Conservation (phyloP, 1,284 basidiomycete genomes). For the Cystobasidium slooffiae region DNA sequence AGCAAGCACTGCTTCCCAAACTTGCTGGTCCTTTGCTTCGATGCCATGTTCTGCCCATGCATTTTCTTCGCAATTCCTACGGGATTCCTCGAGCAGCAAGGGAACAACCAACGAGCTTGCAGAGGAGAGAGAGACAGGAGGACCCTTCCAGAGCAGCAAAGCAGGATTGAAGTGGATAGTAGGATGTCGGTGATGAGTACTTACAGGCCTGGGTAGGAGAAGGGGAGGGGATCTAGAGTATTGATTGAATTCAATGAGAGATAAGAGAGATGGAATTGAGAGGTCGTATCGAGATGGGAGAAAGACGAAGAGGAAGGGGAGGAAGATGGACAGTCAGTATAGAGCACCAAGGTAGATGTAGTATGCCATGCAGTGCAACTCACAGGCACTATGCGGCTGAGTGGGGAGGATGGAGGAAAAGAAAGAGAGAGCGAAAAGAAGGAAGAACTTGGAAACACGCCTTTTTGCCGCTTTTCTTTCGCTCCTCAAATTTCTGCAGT, state of each 20-base stretch:
- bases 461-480: not conserved
- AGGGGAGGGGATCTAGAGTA: conserved; percentile 1
- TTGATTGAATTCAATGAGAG: not conserved
- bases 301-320: conserved; percentile 2
- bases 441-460: not conserved
- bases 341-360: too few relatives aligned
- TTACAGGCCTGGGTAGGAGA: conserved; percentile 21
- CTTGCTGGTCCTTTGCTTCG: too few relatives aligned
- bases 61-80: too few relatives aligned
- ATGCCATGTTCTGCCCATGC: too few relatives aligned
- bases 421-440: conserved; percentile 5
- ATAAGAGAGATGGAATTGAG: not conserved
- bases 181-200: not conserved
- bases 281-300: not conserved
- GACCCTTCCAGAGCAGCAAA: not conserved
- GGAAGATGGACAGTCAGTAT: not conserved
- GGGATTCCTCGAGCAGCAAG: too few relatives aligned
- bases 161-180: not conserved
- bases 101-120: not conserved
- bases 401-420: conserved; percentile 9
- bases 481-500: not conserved
- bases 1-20: too few relatives aligned
- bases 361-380: too few relatives aligned
- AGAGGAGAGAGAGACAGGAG: not conserved
- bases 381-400: conserved; percentile 12